Evolutionary conservation across 1,139 yeast genomes (phyloP), one percentile per base, ranked within the genome.

Genomic region (Candida sp.): DNA sequence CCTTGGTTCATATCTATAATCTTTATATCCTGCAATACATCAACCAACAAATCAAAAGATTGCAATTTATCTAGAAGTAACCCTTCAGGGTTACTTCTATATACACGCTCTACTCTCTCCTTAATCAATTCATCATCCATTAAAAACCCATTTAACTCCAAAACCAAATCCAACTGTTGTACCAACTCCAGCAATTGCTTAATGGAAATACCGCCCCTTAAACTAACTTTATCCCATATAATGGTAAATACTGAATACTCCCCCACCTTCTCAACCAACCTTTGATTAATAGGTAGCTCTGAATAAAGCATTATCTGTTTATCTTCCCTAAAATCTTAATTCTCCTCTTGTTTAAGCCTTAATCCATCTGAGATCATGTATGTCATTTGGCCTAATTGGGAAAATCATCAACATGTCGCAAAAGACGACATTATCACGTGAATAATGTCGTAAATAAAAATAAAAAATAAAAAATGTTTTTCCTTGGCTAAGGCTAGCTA

Each of bases 401-500:
- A 23, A 36, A 19, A 11, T 27, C 19, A 36, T 22, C 22, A 23
- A 8, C 9, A 7, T 36, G 38, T 23, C 32, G 22, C 11, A n/a
- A 33, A 33, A 33, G 35, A 34, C 23, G 36, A 34, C 36, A 34
- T 15, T 8, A 19, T 34, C 36, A 34, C 36, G 36, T 19, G 36
- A 32, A 2, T 32, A 32, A 32, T 32, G 11, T 6, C 7, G 11
- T 32, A 12, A 9, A 9, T n/a, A 9, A 36, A 32, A 7, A 15
- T 15, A 15, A 15, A 15, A 15, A 15, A 15, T 15, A 15, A 15
- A 15, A 15, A 15, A 35, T 15, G 19, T 15, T 15, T 15, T 15
- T 15, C 19, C 3, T 15, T 15, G 3, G 19, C 19, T 15, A 15
- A 15, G 19, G 19, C 19, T 15, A 15, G 19, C 3, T 15, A 15